Evolutionary conservation across 139 green algal genomes (phyloP).

Genomic region (Haematococcus lacustris): DNA sequence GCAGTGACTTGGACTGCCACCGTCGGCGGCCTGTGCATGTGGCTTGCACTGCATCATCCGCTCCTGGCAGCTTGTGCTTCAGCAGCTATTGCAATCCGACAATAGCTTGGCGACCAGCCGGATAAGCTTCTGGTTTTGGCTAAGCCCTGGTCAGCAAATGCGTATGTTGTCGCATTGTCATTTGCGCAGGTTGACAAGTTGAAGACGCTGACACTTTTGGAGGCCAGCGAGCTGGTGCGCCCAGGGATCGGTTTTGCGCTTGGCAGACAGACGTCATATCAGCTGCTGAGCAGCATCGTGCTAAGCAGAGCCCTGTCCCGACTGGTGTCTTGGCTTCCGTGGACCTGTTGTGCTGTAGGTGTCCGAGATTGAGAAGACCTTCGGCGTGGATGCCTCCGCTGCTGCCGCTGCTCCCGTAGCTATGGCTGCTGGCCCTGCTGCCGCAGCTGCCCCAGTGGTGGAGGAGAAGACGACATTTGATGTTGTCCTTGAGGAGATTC

Average conservation of each 20-base stretch:
- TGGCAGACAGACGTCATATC: no score
- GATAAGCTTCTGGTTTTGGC: no score
- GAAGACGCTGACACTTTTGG: constrained; percentile 59
- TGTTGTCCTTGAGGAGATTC: constrained; percentile 48
- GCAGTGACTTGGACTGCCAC: neutral
- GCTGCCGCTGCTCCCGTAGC: constrained; percentile 38
- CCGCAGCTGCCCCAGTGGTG: constrained; percentile 32
- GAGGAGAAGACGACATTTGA: constrained; percentile 65
- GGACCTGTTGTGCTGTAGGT: no score
- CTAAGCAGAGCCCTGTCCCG: no score
- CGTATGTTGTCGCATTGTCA: no score
- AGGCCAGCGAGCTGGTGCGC: constrained; percentile 53
- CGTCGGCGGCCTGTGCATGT: neutral
- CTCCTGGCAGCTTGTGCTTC: neutral
- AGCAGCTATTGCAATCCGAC: neutral
- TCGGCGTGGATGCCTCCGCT: constrained; percentile 45
- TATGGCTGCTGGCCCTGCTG: constrained; percentile 11
- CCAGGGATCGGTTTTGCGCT: no score
- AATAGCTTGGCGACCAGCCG: neutral
- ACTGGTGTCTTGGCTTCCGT: no score
- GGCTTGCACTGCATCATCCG: neutral
- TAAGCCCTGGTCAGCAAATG: no score
- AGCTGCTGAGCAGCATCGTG: no score
- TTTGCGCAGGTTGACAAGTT: constrained; percentile 46
- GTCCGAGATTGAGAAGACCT: constrained; percentile 56